Conservation (phyloP, 805 yeast genomes). For the Metschnikowia chrysomelidarum region DNA sequence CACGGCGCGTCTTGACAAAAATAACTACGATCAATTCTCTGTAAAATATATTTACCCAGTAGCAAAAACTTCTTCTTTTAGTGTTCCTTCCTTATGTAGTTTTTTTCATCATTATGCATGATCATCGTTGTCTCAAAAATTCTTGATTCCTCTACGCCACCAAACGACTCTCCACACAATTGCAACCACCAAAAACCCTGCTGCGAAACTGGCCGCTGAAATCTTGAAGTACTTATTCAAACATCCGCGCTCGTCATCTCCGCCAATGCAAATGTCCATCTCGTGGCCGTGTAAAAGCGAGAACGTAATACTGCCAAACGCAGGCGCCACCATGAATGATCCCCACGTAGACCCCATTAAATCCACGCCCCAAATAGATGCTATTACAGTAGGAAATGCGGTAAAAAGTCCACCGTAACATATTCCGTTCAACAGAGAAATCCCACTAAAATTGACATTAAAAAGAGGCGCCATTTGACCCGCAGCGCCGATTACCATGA, state of each 20-base stretch:
- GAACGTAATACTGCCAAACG: conserved; percentile 68
- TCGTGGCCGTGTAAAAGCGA: conserved; percentile 68
- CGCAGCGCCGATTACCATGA: conserved; percentile 28
- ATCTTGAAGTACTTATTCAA: conserved; percentile 28
- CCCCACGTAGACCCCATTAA: conserved; percentile 94
- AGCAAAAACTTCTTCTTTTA: no score
- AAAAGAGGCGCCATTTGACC: conserved; percentile 26
- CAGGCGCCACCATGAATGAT: conserved; percentile 82
- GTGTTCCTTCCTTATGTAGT: no score
- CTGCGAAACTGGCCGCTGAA: conserved; percentile 24
- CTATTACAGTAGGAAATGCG: conserved; percentile 77
- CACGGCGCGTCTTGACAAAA: no score
- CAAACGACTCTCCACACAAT: conserved; percentile 31
- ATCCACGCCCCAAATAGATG: conserved; percentile 84
- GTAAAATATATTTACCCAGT: no score
- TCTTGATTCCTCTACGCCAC: conserved; percentile 28
- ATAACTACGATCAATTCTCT: no score
- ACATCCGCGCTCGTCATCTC: conserved; percentile 17
- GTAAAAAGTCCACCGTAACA: conserved; percentile 86
- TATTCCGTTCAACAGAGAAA: conserved; percentile 59
- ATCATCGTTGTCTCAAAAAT: conserved; percentile 25
- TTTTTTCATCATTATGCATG: no score
- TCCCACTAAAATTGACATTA: conserved; percentile 18
- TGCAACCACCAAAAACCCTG: conserved; percentile 26
- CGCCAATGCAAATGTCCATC: conserved; percentile 46